A percentile compares a stretch with the other conserved stretches of the same genome.
These are phyloP conservation scores for Eucalyptus lansdowneana DNA, from an alignment of 345 rosid genomes.

Conservation along the genomic window DNA sequence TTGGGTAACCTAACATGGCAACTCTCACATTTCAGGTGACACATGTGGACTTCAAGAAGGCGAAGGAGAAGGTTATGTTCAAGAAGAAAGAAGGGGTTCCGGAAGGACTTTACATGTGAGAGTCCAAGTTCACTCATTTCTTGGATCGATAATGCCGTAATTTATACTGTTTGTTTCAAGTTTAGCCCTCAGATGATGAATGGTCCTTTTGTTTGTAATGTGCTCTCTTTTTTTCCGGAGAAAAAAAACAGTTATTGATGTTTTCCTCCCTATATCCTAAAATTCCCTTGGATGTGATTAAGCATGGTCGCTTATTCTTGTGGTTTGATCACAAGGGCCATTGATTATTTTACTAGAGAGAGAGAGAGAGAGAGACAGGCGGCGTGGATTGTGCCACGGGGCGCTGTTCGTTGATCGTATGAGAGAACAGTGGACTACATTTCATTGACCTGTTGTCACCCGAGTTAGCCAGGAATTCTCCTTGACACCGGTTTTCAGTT, in stretches of 20 bases:
- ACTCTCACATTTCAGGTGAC: slow-evolving; percentile 41
- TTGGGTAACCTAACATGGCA: neutral
- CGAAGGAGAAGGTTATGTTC: slow-evolving; percentile 97
- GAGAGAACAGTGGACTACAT: neutral
- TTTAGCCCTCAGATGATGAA: neutral
- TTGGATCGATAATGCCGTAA: neutral
- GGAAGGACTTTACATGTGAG: slow-evolving; percentile 93
- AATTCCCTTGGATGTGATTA: neutral
- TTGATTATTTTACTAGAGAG: neutral
- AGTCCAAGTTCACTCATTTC: neutral
- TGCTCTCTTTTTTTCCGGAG: neutral
- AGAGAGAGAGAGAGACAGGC: neutral
- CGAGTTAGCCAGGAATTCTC: neutral
- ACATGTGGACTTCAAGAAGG: slow-evolving; percentile 83
- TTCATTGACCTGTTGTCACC: neutral
- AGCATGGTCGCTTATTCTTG: neutral
- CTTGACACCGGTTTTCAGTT: neutral
- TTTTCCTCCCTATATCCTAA: neutral
- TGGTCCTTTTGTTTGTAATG: neutral
- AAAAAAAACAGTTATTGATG: neutral
- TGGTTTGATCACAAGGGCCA: neutral
- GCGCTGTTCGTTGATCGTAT: neutral
- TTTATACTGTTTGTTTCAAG: neutral
- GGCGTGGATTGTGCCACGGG: neutral
- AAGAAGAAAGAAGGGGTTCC: slow-evolving; percentile 99